A percentile compares a stretch with the other conserved stretches of the same genome.
Evolutionary conservation across 371 early-diverging fungal genomes (phyloP).

Genomic region (Mortierella sp.): DNA sequence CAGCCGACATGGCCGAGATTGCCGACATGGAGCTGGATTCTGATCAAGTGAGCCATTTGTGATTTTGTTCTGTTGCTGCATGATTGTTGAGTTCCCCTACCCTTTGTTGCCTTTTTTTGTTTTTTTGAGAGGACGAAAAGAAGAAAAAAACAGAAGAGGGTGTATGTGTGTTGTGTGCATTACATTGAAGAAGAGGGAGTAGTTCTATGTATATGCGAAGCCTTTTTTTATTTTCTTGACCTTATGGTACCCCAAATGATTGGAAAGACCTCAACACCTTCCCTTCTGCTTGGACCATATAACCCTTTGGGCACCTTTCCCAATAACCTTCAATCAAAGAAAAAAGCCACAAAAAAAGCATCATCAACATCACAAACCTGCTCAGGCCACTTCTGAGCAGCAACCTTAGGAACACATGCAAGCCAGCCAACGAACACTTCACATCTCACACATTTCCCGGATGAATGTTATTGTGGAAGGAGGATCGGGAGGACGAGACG

Average conservation of each 20-base stretch:
- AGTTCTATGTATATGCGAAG: not conserved
- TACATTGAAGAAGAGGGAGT: slow-evolving; percentile 3
- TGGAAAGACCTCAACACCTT: not conserved
- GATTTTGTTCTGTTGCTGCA: slow-evolving; percentile 43
- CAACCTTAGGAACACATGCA: slow-evolving; percentile 15
- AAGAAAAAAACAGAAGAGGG: slow-evolving; percentile 7
- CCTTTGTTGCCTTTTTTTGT: slow-evolving; percentile 27
- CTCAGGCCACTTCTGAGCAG: slow-evolving; percentile 4
- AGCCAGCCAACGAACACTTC: not conserved
- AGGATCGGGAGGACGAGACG: not conserved
- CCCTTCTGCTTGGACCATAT: slow-evolving; percentile 7
- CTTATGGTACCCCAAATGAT: slow-evolving; percentile 8
- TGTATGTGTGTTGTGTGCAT: slow-evolving; percentile 11
- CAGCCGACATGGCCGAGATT: slow-evolving; percentile 17
- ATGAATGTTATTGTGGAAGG: slow-evolving; percentile 17
- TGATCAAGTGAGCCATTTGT: slow-evolving; percentile 59
- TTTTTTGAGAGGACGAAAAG: slow-evolving; percentile 22
- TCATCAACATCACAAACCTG: slow-evolving; percentile 8
- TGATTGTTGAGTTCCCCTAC: slow-evolving; percentile 24
- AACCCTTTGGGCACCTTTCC: slow-evolving; percentile 5
- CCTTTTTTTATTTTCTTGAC: slow-evolving; percentile 20
- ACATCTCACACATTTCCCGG: slow-evolving; percentile 5
- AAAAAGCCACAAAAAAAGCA: slow-evolving; percentile 5
- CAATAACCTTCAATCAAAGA: slow-evolving; percentile 3
- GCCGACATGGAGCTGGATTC: slow-evolving; percentile 39